phyloP scores from a whole-genome alignment of 768 basidiomycete species.

The Boletus subparvulus region DNA sequence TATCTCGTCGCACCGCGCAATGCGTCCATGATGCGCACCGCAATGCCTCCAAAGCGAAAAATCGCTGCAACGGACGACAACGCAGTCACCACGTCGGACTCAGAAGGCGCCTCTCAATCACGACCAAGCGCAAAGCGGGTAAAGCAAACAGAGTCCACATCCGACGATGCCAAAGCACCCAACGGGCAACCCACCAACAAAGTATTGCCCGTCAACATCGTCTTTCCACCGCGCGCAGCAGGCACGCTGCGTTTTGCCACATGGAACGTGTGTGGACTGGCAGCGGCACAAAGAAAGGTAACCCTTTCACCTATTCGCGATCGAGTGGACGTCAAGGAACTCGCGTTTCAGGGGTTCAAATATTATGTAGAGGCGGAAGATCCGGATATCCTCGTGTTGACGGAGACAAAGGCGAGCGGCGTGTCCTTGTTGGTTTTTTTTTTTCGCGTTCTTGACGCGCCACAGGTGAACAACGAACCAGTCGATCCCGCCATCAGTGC shows the following conservation, averaged over 20 bases:
- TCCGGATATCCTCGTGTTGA: constrained; percentile 79
- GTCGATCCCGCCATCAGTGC: constrained; percentile 54
- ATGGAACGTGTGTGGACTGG: constrained; percentile 83
- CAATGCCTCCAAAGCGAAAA: constrained; percentile 35
- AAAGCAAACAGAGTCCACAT: constrained; percentile 24
- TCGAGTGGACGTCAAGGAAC: neutral
- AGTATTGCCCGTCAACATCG: constrained; percentile 60
- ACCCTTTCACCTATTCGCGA: neutral
- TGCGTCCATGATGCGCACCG: neutral
- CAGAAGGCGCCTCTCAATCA: constrained; percentile 27
- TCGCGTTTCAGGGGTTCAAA: constrained; percentile 65
- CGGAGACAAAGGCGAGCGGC: constrained; percentile 73
- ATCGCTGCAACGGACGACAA: constrained; percentile 36
- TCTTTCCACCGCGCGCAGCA: constrained; percentile 49
- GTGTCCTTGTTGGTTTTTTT: neutral
- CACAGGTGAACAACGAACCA: constrained; percentile 69
- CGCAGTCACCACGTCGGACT: constrained; percentile 29
- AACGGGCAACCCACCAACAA: constrained; percentile 74
- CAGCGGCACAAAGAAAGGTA: constrained; percentile 78
- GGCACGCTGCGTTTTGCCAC: constrained; percentile 57
- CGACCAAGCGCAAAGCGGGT: constrained; percentile 23
- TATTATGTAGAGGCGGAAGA: constrained; percentile 83
- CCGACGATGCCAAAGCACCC: constrained; percentile 22
- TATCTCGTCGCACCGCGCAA: neutral
- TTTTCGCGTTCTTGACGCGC: constrained; percentile 6